Conservation (phyloP, 2,329 filamentous ascomycete species). For the Apiospora arundinis region DNA sequence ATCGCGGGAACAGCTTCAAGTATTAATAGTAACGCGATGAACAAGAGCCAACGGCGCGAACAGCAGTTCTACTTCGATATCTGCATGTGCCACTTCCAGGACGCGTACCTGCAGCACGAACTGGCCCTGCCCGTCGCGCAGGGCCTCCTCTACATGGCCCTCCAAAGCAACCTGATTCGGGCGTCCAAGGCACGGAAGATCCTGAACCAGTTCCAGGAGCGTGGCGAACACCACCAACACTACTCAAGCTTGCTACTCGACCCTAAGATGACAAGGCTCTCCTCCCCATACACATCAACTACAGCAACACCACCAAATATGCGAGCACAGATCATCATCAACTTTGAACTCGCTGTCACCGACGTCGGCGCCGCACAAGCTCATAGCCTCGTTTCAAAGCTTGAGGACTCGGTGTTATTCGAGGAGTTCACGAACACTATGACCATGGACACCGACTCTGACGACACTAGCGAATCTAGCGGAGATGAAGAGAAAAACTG, state of each 20-base stretch:
- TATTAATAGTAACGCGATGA: too few species aligned
- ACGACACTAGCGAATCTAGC: neutral
- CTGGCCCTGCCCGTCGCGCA: neutral
- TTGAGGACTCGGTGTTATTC: neutral
- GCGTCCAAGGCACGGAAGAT: neutral
- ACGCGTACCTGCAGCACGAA: neutral
- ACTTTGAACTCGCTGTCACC: neutral
- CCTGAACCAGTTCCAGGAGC: too few species aligned
- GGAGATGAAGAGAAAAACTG: neutral
- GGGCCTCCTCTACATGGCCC: neutral
- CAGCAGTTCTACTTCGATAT: neutral
- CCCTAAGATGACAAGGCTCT: too few species aligned
- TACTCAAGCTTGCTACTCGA: neutral
- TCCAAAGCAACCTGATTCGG: neutral
- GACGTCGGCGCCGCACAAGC: neutral
- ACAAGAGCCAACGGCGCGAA: neutral
- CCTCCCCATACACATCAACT: too few species aligned
- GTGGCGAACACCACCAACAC: neutral
- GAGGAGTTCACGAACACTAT: neutral
- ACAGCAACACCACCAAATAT: too few species aligned
- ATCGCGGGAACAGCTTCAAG: neutral
- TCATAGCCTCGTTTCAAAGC: neutral
- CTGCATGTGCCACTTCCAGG: slow-evolving; percentile 10
- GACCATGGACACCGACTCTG: neutral
- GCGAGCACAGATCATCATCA: neutral